phyloP scores from a whole-genome alignment of 257 asterid genomes.

The Nicotiana knightiana region DNA sequence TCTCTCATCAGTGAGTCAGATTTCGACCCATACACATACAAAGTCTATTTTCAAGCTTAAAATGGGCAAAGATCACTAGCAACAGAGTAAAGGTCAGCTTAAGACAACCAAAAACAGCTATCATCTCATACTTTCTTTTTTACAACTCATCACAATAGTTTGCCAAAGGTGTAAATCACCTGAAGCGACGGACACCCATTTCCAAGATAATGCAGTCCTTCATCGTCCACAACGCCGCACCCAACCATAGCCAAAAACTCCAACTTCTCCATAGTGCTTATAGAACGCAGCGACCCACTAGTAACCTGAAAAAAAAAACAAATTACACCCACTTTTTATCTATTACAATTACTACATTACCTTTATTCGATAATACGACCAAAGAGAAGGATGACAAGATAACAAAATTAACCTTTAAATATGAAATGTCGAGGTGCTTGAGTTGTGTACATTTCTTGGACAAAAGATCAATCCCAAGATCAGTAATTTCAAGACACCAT shows the following conservation, averaged over 20 bases:
- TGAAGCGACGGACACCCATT: slow-evolving; percentile 60
- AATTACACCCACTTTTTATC: background rate
- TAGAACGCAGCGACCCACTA: slow-evolving; percentile 40
- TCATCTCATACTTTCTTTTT: background rate
- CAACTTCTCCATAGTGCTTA: slow-evolving; percentile 55
- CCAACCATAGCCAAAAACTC: slow-evolving; percentile 57
- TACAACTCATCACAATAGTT: background rate
- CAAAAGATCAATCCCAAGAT: slow-evolving; percentile 52
- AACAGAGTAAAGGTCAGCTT: background rate
- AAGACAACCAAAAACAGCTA: background rate
- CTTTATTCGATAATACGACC: too few species aligned
- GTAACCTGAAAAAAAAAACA: slow-evolving; percentile 42
- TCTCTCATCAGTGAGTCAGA: too few species aligned
- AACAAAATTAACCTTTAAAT: slow-evolving; percentile 33
- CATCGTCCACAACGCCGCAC: slow-evolving; percentile 49
- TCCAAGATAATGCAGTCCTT: slow-evolving; percentile 48
- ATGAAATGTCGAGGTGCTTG: slow-evolving; percentile 55
- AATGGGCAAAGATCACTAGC: background rate
- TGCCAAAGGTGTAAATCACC: slow-evolving; percentile 25
- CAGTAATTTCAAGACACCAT: slow-evolving; percentile 63
- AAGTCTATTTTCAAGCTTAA: background rate
- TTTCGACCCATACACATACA: background rate
- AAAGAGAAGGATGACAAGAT: background rate
- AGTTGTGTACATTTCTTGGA: slow-evolving; percentile 42
- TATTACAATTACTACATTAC: background rate